Percentiles rank a stretch among this genome's conserved stretches.
Evolutionary conservation across 2,329 filamentous ascomycete genomes (phyloP).

Genomic region (Xylaria polymorpha): DNA sequence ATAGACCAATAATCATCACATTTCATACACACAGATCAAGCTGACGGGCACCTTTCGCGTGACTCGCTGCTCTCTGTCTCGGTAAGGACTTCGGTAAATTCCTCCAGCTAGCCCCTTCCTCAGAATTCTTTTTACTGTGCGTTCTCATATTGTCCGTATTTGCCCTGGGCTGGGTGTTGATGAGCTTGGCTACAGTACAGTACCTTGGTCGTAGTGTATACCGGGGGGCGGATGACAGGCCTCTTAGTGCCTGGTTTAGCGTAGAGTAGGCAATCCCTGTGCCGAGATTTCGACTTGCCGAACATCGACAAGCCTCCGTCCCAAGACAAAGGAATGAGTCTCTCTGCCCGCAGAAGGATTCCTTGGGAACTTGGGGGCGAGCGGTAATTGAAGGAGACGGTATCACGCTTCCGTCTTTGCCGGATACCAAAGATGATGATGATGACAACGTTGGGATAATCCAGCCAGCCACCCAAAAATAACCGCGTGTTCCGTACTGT

Average conservation of each 20-base stretch:
- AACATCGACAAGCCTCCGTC: slow-evolving; percentile 3
- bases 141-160: neutral
- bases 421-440: neutral
- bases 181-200: neutral
- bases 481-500: neutral
- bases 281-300: neutral
- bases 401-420: neutral
- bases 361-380: slow-evolving; percentile 12
- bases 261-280: neutral
- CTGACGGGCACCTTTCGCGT: neutral
- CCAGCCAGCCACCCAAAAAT: neutral
- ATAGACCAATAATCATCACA: slow-evolving; percentile 16
- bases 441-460: neutral
- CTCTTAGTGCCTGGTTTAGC: neutral
- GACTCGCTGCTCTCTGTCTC: neutral
- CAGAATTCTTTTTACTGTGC: neutral
- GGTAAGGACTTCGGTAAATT: neutral
- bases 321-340: neutral
- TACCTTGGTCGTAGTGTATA: too few species aligned
- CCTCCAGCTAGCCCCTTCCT: neutral
- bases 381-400: neutral
- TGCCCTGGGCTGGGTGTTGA: neutral
- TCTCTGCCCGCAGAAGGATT: slow-evolving; percentile 15
- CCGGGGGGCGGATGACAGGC: neutral
- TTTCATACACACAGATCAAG: neutral